Base-by-base conservation (phyloP, 768 basidiomycete genomes). In the Mycena venus region DNA sequence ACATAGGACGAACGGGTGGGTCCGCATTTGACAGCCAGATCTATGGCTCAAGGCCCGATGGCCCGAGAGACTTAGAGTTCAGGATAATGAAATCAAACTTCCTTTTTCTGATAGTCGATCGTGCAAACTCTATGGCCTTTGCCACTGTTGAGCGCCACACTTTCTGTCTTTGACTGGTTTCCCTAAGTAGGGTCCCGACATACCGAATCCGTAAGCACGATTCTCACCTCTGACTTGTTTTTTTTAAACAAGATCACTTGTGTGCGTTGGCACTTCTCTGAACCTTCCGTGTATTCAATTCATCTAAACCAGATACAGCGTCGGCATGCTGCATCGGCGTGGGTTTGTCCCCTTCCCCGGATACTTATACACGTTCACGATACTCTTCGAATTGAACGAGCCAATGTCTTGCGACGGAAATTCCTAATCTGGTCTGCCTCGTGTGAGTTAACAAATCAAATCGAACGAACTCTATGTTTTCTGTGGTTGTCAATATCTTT, bases 251-350 rank as follows among this genome's bases (percentile, higher is more conserved):
- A 60, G 74, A 77, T 77, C 67, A 68, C 61, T 40, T 32, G 49
- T 31, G 14, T 73, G 56, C 67, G 67, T 56, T 62, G 67, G 61
- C 38, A 61, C 58, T 66, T 60, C 67, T 75, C 71, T 72, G 77
- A 80, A 78, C 78, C 83, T 87, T 85, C 85, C 89, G 88, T 88
- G 90, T 89, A 88, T 85, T 83, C 82, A 85, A 82, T 81, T 82
- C 87, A 86, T 87, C 88, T 89, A 85, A 88, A 81, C 89, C 89
- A 85, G 85, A 86, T 88, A 85, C 86, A 89, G 73, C 12, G 86
- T 84, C 88, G 84, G 81, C 81, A 89, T 90, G 91, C 87, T 92
- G 90, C 86, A 89, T 85, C 85, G 86, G 86, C 93, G 91, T 91
- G 92, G 29, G 69, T 55, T 89, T 86, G 85, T 88, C 87, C 89